A percentile compares a stretch with the other conserved stretches of the same genome.
phyloP scores from a whole-genome alignment of 257 asterid genomes.

The Sherardia arvensis region DNA sequence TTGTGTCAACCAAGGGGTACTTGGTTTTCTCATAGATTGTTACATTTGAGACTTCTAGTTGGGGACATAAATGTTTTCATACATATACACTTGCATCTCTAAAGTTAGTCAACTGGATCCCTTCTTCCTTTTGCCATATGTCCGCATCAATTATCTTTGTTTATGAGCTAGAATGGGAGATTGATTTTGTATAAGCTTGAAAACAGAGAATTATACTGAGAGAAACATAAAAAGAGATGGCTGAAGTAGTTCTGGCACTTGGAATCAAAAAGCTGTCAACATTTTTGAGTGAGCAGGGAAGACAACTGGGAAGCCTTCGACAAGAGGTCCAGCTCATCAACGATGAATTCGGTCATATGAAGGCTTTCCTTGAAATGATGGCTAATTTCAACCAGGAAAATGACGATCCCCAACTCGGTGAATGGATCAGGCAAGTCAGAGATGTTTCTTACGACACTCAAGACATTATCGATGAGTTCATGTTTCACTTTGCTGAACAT shows the following conservation, averaged over 20 bases:
- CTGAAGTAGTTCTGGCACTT: neutral
- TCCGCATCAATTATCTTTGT: too few relatives aligned
- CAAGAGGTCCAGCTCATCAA: slow-evolving; percentile 4
- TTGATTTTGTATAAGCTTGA: neutral
- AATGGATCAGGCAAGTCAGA: slow-evolving; percentile 4
- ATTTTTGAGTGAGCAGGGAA: slow-evolving; percentile 4
- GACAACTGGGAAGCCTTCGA: neutral
- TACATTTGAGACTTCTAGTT: too few relatives aligned
- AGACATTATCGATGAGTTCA: neutral
- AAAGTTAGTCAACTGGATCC: too few relatives aligned
- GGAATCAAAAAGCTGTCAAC: neutral
- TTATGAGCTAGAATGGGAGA: too few relatives aligned
- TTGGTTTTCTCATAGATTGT: too few relatives aligned
- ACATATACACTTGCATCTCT: too few relatives aligned
- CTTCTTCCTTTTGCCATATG: too few relatives aligned
- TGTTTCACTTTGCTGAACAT: neutral
- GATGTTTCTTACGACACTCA: neutral
- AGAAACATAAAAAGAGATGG: neutral
- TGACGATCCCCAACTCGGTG: neutral
- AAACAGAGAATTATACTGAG: neutral
- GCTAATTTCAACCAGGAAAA: neutral
- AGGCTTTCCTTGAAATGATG: neutral
- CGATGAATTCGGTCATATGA: slow-evolving; percentile 5
- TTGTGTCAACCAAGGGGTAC: too few relatives aligned
- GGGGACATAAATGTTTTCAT: too few relatives aligned